Conservation (phyloP, 177 flowering plant genomes). For the Vitis hybrid region DNA sequence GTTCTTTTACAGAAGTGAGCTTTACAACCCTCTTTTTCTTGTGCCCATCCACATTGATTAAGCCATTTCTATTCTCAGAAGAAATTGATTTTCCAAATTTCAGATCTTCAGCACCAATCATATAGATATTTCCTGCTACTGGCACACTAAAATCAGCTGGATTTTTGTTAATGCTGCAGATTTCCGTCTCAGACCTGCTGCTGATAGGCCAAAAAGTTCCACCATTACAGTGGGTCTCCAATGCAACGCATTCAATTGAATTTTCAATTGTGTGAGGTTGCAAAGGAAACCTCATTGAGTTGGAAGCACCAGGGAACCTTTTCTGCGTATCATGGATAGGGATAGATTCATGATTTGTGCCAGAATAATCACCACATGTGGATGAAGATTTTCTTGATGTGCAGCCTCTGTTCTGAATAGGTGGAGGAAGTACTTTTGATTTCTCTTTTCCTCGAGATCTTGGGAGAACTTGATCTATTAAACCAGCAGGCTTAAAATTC, state of each 20-base stretch:
- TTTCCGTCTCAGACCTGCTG: slow-evolving; percentile 25
- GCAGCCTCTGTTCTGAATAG: slow-evolving; percentile 17
- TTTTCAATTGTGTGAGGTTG: slow-evolving; percentile 12
- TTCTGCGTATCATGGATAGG: slow-evolving; percentile 25
- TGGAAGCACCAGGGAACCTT: slow-evolving; percentile 13
- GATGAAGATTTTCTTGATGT: slow-evolving; percentile 22
- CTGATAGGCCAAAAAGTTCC: slow-evolving; percentile 19
- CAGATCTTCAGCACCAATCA: slow-evolving; percentile 45
- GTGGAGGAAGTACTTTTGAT: slow-evolving; percentile 15
- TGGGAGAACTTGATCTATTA: slow-evolving; percentile 15
- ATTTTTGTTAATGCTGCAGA: slow-evolving; percentile 67
- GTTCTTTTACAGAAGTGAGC: slow-evolving; percentile 27
- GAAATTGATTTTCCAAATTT: slow-evolving; percentile 19
- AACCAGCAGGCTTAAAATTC: slow-evolving; percentile 17
- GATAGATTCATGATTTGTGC: slow-evolving; percentile 18
- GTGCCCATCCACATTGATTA: slow-evolving; percentile 20
- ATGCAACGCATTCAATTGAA: slow-evolving; percentile 8
- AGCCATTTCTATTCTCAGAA: slow-evolving; percentile 16
- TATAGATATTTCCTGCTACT: slow-evolving; percentile 56
- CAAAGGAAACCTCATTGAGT: slow-evolving; percentile 8
- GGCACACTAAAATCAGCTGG: slow-evolving; percentile 85
- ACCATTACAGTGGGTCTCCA: slow-evolving; percentile 14
- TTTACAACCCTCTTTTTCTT: slow-evolving; percentile 39
- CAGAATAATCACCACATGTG: slow-evolving; percentile 10
- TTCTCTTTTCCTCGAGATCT: slow-evolving; percentile 27